Percentiles rank a stretch among this genome's conserved stretches.
These are phyloP conservation scores for Verticillium tricorpus DNA, from an alignment of 2,329 filamentous ascomycete species.

Conservation along the genomic window DNA sequence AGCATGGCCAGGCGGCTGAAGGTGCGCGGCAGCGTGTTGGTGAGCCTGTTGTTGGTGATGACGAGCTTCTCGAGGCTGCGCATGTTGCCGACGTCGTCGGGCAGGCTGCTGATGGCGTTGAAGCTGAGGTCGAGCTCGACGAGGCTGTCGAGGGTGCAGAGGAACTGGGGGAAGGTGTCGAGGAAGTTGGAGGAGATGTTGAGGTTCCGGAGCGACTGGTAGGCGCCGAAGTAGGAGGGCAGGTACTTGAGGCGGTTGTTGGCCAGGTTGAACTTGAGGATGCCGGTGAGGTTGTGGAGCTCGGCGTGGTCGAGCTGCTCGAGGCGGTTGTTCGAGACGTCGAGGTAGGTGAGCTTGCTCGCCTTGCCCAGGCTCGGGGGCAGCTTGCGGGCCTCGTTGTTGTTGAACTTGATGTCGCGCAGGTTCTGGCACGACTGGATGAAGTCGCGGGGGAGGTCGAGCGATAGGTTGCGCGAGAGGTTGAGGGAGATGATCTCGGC, in stretches of 20 bases:
- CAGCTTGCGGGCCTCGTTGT: slow-evolving; percentile 84
- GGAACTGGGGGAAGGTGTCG: slow-evolving; percentile 75
- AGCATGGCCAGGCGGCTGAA: slow-evolving; percentile 73
- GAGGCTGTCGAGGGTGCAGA: slow-evolving; percentile 76
- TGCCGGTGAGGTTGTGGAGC: slow-evolving; percentile 66
- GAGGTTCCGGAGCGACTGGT: slow-evolving; percentile 72
- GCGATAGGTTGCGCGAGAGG: slow-evolving; percentile 82
- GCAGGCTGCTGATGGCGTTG: slow-evolving; percentile 78
- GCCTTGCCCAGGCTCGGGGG: slow-evolving; percentile 82
- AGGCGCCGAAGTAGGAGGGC: slow-evolving; percentile 77
- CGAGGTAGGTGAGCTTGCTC: slow-evolving; percentile 76
- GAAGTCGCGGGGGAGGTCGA: slow-evolving; percentile 93
- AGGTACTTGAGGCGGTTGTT: slow-evolving; percentile 84
- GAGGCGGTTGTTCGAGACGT: slow-evolving; percentile 90
- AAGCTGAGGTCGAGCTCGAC: slow-evolving; percentile 96
- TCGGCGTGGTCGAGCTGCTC: slow-evolving; percentile 84
- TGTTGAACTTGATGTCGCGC: slow-evolving; percentile 91
- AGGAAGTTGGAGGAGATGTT: slow-evolving; percentile 95
- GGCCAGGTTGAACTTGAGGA: slow-evolving; percentile 86
- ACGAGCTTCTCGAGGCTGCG: slow-evolving; percentile 81
- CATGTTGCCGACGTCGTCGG: slow-evolving; percentile 72
- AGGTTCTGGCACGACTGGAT: slow-evolving; percentile 89
- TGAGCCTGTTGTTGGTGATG: slow-evolving; percentile 90
- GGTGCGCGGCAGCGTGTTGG: slow-evolving; percentile 66
- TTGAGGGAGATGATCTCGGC: slow-evolving; percentile 93